Evolutionary conservation across 306 rosid genomes (phyloP), one percentile per base, ranked within the genome.

Genomic region (Prosopis cineraria): DNA sequence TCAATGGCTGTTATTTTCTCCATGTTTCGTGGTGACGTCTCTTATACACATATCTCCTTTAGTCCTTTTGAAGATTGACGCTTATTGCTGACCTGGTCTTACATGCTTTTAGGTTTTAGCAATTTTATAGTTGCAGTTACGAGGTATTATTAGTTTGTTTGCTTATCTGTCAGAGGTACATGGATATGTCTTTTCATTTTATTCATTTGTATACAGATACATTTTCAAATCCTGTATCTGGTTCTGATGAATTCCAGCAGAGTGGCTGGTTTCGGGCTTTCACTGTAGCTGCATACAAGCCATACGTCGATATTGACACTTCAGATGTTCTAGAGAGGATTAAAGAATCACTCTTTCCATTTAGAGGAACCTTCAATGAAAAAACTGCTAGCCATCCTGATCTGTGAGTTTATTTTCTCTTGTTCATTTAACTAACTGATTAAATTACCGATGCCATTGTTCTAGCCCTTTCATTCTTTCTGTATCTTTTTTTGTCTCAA

Each of bases 291-390:
- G 47, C 97, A 45, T 94, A 94, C 89, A 89, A 91, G 78, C 90
- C 87, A 6, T 94, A 89, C 91, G 91, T 91, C 81, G 98, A 94
- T 75, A 81, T 94, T 45, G 98, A 94, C 82, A 91, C 97, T 81
- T 79, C 94, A 45, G 98, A 94, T 79, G 93, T 94, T 80, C 10
- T 94, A 67, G 96, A 89, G 85, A 94, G 98, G 84, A 88, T 94
- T 79, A 85, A 85, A 69, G 85, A 91, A 72, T 90, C 98, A 10
- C 93, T 94, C 68, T 82, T 90, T 79, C 98, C 98, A 78, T 92
- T 92, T 85, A 89, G 89, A 58, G 98, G 97, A 88, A 80, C 88
- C 78, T 95, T 95, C 71, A 92, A 87, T 76, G 98, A 95, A 71
- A 95, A 90, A 84, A 95, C 93, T 55, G 83, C 96, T 3, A 84